These are phyloP conservation scores for Bryum argenteum DNA, from an alignment of 225 moss, liverwort and hornwort species.

Conservation along the genomic window DNA sequence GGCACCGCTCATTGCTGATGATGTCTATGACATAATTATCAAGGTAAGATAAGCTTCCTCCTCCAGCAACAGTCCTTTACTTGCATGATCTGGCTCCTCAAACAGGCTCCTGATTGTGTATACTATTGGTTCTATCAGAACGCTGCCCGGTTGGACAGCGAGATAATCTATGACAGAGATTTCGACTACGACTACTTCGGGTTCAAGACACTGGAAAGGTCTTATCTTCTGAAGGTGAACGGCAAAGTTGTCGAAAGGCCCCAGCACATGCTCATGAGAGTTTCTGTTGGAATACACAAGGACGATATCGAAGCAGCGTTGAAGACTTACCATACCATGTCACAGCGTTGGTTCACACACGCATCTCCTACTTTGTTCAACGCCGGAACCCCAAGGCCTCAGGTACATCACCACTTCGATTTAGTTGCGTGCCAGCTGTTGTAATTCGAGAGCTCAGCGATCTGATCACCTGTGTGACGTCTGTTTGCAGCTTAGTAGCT, in stretches of 20 bases:
- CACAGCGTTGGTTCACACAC: slow-evolving; percentile 96
- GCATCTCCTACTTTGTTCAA: slow-evolving; percentile 93
- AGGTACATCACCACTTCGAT: slow-evolving; percentile 36
- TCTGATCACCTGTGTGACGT: neutral
- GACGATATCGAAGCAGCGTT: slow-evolving; percentile 59
- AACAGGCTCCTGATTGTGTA: neutral
- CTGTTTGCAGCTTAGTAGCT: slow-evolving; percentile 77
- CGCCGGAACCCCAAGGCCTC: slow-evolving; percentile 85
- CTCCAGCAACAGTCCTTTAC: rapidly evolving
- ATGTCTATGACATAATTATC: slow-evolving; percentile 69
- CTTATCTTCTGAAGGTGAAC: slow-evolving; percentile 82
- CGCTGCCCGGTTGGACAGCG: slow-evolving; percentile 83
- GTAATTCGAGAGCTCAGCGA: neutral
- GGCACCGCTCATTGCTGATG: slow-evolving; percentile 81
- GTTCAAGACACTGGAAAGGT: slow-evolving; percentile 89
- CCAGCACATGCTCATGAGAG: slow-evolving; percentile 97
- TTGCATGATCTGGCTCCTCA: neutral
- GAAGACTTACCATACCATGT: slow-evolving; percentile 89
- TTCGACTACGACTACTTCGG: slow-evolving; percentile 97
- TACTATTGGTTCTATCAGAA: slow-evolving; percentile 36
- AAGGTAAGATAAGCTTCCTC: slow-evolving; percentile 38
- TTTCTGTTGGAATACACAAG: slow-evolving; percentile 87
- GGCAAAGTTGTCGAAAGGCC: slow-evolving; percentile 85
- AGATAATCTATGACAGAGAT: slow-evolving; percentile 92
- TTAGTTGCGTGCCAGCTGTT: too few species aligned